Evolutionary conservation across 768 basidiomycete species (phyloP), one percentile per base, ranked within the genome.

Genomic region (Candolleomyces aberdarensis): DNA sequence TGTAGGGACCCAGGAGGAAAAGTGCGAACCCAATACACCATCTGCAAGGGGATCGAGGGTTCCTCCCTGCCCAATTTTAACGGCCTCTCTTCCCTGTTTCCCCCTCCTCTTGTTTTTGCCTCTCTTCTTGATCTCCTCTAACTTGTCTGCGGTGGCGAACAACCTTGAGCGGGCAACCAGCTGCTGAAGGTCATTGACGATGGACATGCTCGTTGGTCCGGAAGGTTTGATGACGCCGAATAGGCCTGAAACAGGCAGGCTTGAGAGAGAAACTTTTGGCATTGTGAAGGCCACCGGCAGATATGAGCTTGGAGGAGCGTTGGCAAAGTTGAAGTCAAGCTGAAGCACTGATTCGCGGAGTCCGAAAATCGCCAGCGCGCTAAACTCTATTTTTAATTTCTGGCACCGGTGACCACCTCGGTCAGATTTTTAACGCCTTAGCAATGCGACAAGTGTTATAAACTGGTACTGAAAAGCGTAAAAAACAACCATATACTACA

Each of bases 41-140:
- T 97, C 94, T 5, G 97, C 97, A 40, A 98, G 80, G 15, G 97
- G 97, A 77, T 99, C 97, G 54, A 99, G 78, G 3, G 97, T 99
- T 4, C 97, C 95, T 31, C 94, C 94, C 73, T 95, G 92, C 1
- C 94, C 95, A 53, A 96, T 85, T 74, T 96, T 96, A 57, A 95
- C 78, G 2, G 74, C 68, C 20, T 84, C 80, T 53, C 78, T 78
- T 56, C 73, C 72, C 49, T 75, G 71, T 62, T 80, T 82, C 26
- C 77, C 78, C 57, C 77, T 78, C 44, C 74, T 76, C 40, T 74
- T 76, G 47, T 77, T 74, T n/a, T 72, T 73, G 50, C 70, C 62
- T 57, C 82, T 78, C 63, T 72, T 81, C 70, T 84, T 83, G 26
- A 76, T 75, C 68, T 81, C 80, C 63, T 79, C 81, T 15, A 83